Percentiles rank a stretch among this genome's conserved stretches.
Conservation (phyloP, 176 grass and related monocot species). For the Hsuehochloa calcarea region DNA sequence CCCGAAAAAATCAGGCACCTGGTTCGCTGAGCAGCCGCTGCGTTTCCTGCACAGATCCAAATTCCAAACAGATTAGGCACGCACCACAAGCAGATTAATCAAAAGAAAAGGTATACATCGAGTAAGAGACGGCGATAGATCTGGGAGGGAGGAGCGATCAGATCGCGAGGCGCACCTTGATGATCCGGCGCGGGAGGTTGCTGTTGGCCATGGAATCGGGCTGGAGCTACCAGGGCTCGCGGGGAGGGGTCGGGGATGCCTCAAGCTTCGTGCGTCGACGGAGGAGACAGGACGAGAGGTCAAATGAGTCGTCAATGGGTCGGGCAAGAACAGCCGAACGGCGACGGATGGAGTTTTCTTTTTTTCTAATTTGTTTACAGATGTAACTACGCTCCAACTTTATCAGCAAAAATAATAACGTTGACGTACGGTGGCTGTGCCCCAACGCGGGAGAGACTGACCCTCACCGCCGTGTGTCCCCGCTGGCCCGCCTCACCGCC, state of each 20-base stretch:
- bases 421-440: no score
- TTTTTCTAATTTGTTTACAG: no score
- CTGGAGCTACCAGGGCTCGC: conserved; percentile 16
- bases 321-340: neutral
- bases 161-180: conserved; percentile 60
- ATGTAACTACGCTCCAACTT: no score
- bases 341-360: neutral
- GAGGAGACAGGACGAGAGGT: conserved; percentile 15
- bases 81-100: neutral
- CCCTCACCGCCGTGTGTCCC: no score
- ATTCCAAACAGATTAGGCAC: conserved; percentile 20
- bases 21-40: conserved; percentile 95
- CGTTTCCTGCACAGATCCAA: conserved; percentile 74
- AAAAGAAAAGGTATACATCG: neutral
- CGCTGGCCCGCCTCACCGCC: no score
- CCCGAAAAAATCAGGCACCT: conserved; percentile 32
- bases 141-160: conserved; percentile 17
- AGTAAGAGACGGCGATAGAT: neutral
- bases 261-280: conserved; percentile 34
- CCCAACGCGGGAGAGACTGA: no score
- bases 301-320: conserved; percentile 27
- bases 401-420: no score
- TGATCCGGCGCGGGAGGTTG: conserved; percentile 93
- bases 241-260: neutral
- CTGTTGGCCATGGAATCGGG: conserved; percentile 71